Evolutionary conservation across 306 rosid genomes (phyloP), one percentile per base, ranked within the genome.

Genomic region (Dryas octopetala): DNA sequence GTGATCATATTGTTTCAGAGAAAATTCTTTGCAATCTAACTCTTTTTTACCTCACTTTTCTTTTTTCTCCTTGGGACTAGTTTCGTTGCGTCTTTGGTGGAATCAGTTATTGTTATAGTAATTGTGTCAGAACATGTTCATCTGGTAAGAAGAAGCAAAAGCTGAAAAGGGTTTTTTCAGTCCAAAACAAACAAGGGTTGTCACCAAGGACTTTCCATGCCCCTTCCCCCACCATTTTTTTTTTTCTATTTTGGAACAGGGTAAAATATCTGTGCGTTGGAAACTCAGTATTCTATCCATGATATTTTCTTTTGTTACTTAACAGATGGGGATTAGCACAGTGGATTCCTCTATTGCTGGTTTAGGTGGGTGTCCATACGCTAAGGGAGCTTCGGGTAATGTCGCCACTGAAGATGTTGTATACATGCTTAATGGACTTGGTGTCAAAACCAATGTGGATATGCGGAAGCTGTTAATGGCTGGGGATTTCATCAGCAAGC

Each of bases 371-470:
- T 89, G 95, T 68, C 95, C 95, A 9, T 87, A 87, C 70, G 96
- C 96, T 4, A 85, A 84, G 70, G 96, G 96, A 82, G 96, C 92
- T 68, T 82, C 92, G 0, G 92, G 92, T 67, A 91, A 93, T 58
- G 93, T 91, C 44, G 91, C 97, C 14, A 90, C 93, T 15, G 98
- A 91, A 86, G 98, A 95, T 81, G 98, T 95, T 48, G 91, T 95
- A 50, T 95, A 95, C 89, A 88, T 88, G 98, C 90, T 91, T 59
- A 83, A 84, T 71, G 98, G 95, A 4, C 87, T 91, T 40, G 97
- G 97, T 75, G 82, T 95, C 11, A 80, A 86, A 78, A 95, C 97
- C 62, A 86, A 87, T 48, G 88, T 92, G 69, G 96, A 95, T 85
- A 65, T 95, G 71, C 73, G 66, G 51, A 91, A 88, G 88, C 97